Percentiles rank a stretch among this genome's conserved stretches.
phyloP scores from a whole-genome alignment of 1,139 yeast species.

The Geotrichum klebahnii region DNA sequence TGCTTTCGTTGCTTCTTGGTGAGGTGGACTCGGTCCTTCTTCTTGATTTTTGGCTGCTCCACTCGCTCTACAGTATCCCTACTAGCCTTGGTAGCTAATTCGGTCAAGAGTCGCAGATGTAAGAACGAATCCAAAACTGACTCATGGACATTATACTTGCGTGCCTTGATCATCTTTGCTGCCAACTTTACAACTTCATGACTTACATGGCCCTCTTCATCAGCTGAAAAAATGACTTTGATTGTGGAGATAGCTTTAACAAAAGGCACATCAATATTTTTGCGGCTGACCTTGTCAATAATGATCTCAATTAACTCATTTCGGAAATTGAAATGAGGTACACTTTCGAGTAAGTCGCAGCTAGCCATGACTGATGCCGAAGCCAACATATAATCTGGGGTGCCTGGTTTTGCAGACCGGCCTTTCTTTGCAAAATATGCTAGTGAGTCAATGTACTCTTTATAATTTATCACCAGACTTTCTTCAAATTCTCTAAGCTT shows the following conservation, averaged over 20 bases:
- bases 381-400: constrained; percentile 47
- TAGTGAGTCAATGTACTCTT: constrained; percentile 59
- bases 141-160: constrained; percentile 79
- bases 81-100: constrained; percentile 54
- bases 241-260: constrained; percentile 59
- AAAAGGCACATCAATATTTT: constrained; percentile 44
- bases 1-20: constrained; percentile 84
- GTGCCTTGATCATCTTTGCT: constrained; percentile 65
- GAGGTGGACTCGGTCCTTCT: constrained; percentile 83
- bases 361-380: constrained; percentile 67
- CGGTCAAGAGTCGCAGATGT: constrained; percentile 69
- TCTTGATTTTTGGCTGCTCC: constrained; percentile 54
- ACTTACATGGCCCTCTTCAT: constrained; percentile 76
- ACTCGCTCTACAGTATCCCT: constrained; percentile 53
- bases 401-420: constrained; percentile 35
- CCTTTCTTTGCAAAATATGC: constrained; percentile 29
- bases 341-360: constrained; percentile 65
- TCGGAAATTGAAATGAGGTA: constrained; percentile 77
- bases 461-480: constrained; percentile 63
- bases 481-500: constrained; percentile 77
- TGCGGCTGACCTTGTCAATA: constrained; percentile 44
- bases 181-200: constrained; percentile 65
- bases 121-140: constrained; percentile 70
- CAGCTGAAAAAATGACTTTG: constrained; percentile 61
- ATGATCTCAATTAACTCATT: constrained; percentile 65